Evolutionary conservation across 2,329 filamentous ascomycete genomes (phyloP), one percentile per base, ranked within the genome.

Genomic region (Fusarium pilosicola): DNA sequence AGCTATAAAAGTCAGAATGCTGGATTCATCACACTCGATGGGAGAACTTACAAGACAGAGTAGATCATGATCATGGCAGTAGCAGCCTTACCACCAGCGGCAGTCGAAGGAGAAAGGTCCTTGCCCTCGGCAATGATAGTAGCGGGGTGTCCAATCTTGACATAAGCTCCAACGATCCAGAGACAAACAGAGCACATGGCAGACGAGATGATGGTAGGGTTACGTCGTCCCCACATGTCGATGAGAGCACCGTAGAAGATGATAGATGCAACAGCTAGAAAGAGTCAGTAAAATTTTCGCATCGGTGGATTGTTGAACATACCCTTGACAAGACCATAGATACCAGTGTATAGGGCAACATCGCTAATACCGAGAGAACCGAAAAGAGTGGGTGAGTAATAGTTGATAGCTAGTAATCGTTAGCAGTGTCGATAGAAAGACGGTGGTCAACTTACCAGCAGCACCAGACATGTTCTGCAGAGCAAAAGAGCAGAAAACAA

Each of bases 11-110:
- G 41, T 76, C 6, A 73, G 71, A n/a, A 20, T 28, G 1, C 1
- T 12, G 1, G 1, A 2, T 17, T 10, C 18, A 22, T 15, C 17
- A 14, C 1, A 13, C 2, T 1, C 7, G 1, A 13, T 3, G 2
- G 14, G 8, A 22, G n/a, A 39, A 70, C 86, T 71, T 84, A 88
- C 78, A 88, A 88, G 49, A 88, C 82, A 3, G 84, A 87, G 70
- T 88, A 89, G 2, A 89, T 80, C 80, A 88, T 89, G 30, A 89
- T 85, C 76, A 86, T 86, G 6, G 86, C 87, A 38, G 87, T 88
- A 13, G 87, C 87, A 20, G 87, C 83, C 65, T 86, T 85, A 0
- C 87, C 88, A 64, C 86, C 86, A 7, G 84, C 85, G 8, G 78
- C 77, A 0, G 83, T 85, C 1, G 83, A 84, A 12, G 83, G 77